phyloP scores from a whole-genome alignment of 108 stramenopile species.

The Skeletonema grethae region DNA sequence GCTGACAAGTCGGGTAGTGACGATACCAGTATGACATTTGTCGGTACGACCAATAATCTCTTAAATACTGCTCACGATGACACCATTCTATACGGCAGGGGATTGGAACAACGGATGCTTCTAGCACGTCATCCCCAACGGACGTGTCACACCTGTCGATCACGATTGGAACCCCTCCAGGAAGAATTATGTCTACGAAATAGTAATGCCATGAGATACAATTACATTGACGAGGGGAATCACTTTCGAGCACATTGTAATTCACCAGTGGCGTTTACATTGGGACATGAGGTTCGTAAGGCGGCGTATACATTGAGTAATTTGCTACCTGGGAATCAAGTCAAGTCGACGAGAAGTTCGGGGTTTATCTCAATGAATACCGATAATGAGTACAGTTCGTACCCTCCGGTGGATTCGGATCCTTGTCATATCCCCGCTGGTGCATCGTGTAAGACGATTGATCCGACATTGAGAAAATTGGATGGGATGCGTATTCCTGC shows the following conservation, averaged over 20 bases:
- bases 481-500: conserved; percentile 85
- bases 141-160: conserved; percentile 61
- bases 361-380: conserved; percentile 5
- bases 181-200: conserved; percentile 70
- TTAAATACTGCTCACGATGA: conserved; percentile 30
- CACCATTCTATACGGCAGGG: conserved; percentile 65
- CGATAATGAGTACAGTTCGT: conserved; percentile 14
- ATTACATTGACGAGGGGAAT: conserved; percentile 82
- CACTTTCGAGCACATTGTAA: conserved; percentile 62
- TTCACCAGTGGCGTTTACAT: conserved; percentile 83
- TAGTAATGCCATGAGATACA: conserved; percentile 83
- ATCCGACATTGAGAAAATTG: conserved; percentile 69
- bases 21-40: conserved; percentile 17
- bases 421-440: conserved; percentile 19
- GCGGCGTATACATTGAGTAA: conserved; percentile 87
- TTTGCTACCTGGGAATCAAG: conserved; percentile 62
- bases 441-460: conserved; percentile 32
- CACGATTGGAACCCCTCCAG: conserved; percentile 63
- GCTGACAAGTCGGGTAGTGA: background rate
- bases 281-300: conserved; percentile 91
- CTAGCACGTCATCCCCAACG: conserved; percentile 70
- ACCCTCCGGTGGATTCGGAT: conserved; percentile 28
- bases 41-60: background rate
- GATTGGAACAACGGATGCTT: conserved; percentile 69
- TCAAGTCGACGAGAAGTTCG: background rate